Evolutionary conservation across 495 filamentous ascomycete species (phyloP).

Genomic region (Talaromyces borbonicus): DNA sequence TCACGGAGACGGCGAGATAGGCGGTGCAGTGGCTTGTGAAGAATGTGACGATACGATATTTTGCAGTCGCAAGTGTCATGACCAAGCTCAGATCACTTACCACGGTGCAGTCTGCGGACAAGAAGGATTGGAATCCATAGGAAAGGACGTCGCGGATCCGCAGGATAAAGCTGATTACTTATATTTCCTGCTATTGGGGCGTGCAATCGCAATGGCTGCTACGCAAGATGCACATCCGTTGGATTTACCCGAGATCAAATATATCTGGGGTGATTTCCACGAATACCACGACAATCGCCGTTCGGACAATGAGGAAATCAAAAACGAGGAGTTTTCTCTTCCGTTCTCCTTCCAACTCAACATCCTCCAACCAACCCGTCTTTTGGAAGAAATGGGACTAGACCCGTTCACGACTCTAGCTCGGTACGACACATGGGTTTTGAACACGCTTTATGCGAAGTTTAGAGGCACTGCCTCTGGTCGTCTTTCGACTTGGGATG

Average conservation of each 20-base stretch:
- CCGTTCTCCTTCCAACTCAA: conserved; percentile 86
- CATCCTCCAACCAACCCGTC: conserved; percentile 69
- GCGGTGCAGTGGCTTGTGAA: conserved; percentile 47
- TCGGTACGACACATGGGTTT: conserved; percentile 77
- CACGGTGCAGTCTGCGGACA: conserved; percentile 77
- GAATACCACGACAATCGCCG: conserved; percentile 17
- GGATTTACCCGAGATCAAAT: conserved; percentile 74
- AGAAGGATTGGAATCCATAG: conserved; percentile 67
- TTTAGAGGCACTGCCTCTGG: conserved; percentile 89
- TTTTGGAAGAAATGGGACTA: conserved; percentile 84
- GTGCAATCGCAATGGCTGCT: conserved; percentile 74
- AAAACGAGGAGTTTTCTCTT: conserved; percentile 30
- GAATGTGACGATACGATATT: conserved; percentile 79
- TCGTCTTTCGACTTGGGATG: conserved; percentile 57
- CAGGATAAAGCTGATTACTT: conserved; percentile 64
- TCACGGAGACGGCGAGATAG: conserved; percentile 16
- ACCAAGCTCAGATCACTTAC: conserved; percentile 62
- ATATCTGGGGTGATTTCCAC: conserved; percentile 85
- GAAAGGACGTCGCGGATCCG: conserved; percentile 61
- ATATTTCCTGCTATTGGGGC: conserved; percentile 68
- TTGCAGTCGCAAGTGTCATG: conserved; percentile 66
- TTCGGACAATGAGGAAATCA: conserved; percentile 7
- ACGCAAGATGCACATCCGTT: conserved; percentile 78
- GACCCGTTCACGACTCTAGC: conserved; percentile 62
- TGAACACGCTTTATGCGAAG: conserved; percentile 88